Percentiles rank a stretch among this genome's conserved stretches.
Evolutionary conservation across 2,329 filamentous ascomycete species (phyloP).

Genomic region (Hymenoscyphus albidus): DNA sequence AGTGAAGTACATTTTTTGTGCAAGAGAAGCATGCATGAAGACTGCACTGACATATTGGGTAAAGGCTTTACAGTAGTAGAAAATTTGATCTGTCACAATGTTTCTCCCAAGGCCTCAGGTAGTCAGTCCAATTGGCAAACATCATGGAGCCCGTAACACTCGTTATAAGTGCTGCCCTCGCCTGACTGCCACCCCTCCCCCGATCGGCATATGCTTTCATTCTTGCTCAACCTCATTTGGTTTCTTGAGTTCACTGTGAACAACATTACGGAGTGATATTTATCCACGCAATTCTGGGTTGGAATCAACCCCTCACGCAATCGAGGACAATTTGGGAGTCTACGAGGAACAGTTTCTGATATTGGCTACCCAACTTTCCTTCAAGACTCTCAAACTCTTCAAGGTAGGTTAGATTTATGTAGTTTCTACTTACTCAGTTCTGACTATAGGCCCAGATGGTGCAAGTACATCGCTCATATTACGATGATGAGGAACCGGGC

Average conservation of each 20-base stretch:
- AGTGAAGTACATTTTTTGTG: background rate
- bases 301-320: background rate
- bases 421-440: background rate
- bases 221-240: conserved; percentile 8
- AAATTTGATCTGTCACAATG: background rate
- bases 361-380: background rate
- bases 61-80: background rate
- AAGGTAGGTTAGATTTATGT: background rate
- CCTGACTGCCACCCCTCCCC: conserved; percentile 6
- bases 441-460: background rate
- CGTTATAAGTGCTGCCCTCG: conserved; percentile 20
- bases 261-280: background rate
- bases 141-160: conserved; percentile 21
- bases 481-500: conserved; percentile 25
- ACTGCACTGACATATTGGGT: background rate
- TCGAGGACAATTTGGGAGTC: background rate
- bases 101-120: background rate
- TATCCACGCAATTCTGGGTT: background rate
- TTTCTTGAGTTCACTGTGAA: conserved; percentile 2
- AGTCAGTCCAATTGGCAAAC: conserved; percentile 16
- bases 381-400: background rate
- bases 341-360: background rate
- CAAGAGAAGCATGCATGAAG: background rate
- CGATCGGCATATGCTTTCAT: conserved; percentile 15
- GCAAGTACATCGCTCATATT: conserved; percentile 15